Base-by-base conservation (phyloP, 768 basidiomycete species). In the Phaffia australis region DNA sequence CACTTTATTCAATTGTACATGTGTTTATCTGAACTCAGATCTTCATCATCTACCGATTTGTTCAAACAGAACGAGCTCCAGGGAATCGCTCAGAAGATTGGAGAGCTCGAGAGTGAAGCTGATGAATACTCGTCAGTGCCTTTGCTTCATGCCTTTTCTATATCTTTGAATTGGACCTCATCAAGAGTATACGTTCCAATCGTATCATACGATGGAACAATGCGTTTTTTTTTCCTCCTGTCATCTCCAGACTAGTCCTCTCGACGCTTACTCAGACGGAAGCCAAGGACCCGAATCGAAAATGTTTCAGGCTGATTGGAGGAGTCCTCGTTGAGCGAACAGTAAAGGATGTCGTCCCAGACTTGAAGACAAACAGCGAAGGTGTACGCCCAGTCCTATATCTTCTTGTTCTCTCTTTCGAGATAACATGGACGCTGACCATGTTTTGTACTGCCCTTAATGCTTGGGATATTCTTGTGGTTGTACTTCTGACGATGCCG, bases 281-380 rank as follows among this genome's bases (percentile, higher is more conserved):
- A 49, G 80, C 79, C n/a, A 83, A 84, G 66, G 88, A 93, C 66
- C 92, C 94, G 21, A 82, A 85, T 76, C 85, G 95, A 65, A 92
- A 90, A 79, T 98, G 95, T 77, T 99, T 97, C 79, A 85, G 94
- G 62, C 81, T 98, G 71, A 87, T 99, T 70, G 95, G 95, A 6
- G 94, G 94, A 32, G 86, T 95, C 7, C 82, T 99, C 19, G 94
- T 98, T 32, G 92, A 98, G 75, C 82, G 93, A 56, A 97, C 93
- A 1, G 95, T 98, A 56, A 85, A 87, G 74, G 94, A 98, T 71
- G 89, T 98, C 59, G 85, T 88, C 48, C 94, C 95, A 48, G 85
- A 87, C 32, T 78, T 99, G 54, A 83, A 88, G 76, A 89, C 86
- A n/a, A 97, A 92, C 73, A 81, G 83, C 60, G 86, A 91, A 73